phyloP scores from a whole-genome alignment of 495 filamentous ascomycete genomes.

The Podospora fimiseda region DNA sequence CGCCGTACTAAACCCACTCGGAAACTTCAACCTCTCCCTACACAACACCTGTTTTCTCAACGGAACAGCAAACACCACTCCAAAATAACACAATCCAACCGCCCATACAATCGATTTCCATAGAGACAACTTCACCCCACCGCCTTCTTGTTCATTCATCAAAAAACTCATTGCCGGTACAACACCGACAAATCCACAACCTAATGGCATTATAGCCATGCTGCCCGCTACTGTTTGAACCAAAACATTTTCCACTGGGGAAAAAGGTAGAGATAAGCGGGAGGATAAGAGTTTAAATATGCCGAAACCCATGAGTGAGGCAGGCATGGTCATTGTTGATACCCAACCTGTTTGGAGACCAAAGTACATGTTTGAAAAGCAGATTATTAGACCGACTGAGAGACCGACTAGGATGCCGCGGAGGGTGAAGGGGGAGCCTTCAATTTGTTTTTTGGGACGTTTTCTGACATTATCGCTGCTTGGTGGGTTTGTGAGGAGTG shows the following conservation, averaged over 20 bases:
- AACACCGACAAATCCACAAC: conserved; percentile 89
- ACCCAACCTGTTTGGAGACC: conserved; percentile 95
- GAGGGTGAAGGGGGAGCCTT: conserved; percentile 56
- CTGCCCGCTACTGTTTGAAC: conserved; percentile 94
- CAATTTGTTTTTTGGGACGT: conserved; percentile 1
- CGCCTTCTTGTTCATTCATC: conserved; percentile 65
- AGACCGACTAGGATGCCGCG: conserved; percentile 77
- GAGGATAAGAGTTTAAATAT: conserved; percentile 73
- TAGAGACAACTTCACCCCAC: conserved; percentile 64
- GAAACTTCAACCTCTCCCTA: conserved; percentile 85
- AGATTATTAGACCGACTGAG: conserved; percentile 78
- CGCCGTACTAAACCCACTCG: conserved; percentile 89
- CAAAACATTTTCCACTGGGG: conserved; percentile 93
- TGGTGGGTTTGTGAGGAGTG: no score
- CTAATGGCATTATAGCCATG: conserved; percentile 94
- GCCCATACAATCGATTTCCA: conserved; percentile 82
- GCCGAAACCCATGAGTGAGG: conserved; percentile 91
- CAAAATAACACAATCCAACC: conserved; percentile 87
- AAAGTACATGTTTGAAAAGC: conserved; percentile 96
- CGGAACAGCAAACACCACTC: conserved; percentile 92
- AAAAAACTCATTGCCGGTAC: conserved; percentile 82
- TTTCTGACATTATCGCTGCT: no score
- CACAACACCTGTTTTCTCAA: conserved; percentile 73
- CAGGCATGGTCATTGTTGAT: conserved; percentile 69
- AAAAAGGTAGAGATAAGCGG: conserved; percentile 72